These are phyloP conservation scores for Ampelocalamus luodianensis DNA, from an alignment of 176 grass and related monocot genomes.

Conservation along the genomic window DNA sequence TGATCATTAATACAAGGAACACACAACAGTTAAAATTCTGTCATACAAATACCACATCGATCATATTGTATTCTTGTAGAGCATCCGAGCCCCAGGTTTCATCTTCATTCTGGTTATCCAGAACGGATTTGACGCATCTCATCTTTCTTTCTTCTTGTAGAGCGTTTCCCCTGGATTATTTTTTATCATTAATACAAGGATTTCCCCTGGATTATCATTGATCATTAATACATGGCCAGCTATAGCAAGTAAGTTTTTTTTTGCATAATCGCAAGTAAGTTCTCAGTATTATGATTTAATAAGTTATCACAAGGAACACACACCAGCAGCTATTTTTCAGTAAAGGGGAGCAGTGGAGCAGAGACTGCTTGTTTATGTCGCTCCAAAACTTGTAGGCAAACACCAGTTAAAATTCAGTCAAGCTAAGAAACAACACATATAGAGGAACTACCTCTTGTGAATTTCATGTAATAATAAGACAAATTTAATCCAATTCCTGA, in stretches of 20 bases:
- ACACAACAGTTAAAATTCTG: too few relatives aligned
- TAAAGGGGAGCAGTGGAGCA: slow-evolving; percentile 16
- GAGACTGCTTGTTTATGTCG: neutral
- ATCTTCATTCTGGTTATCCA: slow-evolving; percentile 74
- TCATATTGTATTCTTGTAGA: slow-evolving; percentile 7
- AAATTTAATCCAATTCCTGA: slow-evolving; percentile 11
- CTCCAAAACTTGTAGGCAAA: too few relatives aligned
- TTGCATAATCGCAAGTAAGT: too few relatives aligned
- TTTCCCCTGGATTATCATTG: too few relatives aligned
- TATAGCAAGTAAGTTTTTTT: too few relatives aligned
- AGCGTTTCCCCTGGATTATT: too few relatives aligned
- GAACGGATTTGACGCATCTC: slow-evolving; percentile 58
- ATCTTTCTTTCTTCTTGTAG: too few relatives aligned
- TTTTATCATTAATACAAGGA: too few relatives aligned
- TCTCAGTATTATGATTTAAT: neutral
- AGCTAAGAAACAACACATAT: slow-evolving; percentile 29
- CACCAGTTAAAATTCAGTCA: slow-evolving; percentile 10
- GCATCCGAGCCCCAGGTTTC: slow-evolving; percentile 88
- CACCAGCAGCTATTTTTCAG: neutral
- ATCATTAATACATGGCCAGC: neutral
- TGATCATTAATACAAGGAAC: too few relatives aligned
- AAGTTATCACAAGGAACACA: slow-evolving; percentile 20
- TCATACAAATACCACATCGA: too few relatives aligned
- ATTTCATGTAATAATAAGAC: neutral
- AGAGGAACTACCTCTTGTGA: neutral